Percentiles rank a stretch among this genome's conserved stretches.
phyloP scores from a whole-genome alignment of 495 filamentous ascomycete genomes.

The Aspergillus sclerotiicarbonarius region DNA sequence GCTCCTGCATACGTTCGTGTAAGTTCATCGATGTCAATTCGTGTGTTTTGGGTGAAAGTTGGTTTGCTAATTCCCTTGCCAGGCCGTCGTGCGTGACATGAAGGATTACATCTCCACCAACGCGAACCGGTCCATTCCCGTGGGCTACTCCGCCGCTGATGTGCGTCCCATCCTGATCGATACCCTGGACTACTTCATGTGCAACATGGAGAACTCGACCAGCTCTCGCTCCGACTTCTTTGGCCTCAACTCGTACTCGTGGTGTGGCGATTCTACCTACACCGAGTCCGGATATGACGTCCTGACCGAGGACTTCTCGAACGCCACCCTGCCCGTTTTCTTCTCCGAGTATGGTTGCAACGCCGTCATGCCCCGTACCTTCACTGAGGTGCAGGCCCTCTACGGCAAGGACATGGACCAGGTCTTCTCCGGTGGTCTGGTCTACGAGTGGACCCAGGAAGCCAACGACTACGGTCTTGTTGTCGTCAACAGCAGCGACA shows the following conservation, averaged over 20 bases:
- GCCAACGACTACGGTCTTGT: conserved; percentile 80
- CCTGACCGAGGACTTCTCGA: conserved; percentile 67
- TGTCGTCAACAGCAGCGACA: conserved; percentile 61
- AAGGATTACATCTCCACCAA: conserved; percentile 84
- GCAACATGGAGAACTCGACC: conserved; percentile 63
- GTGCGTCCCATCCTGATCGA: conserved; percentile 76
- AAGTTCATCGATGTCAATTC: conserved; percentile 7
- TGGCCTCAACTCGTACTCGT: conserved; percentile 92
- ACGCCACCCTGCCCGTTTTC: conserved; percentile 81
- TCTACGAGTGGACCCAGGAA: conserved; percentile 86
- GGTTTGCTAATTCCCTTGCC: not conserved
- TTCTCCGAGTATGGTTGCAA: conserved; percentile 98
- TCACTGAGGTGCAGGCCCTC: conserved; percentile 77
- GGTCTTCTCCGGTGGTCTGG: conserved; percentile 79
- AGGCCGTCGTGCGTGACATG: conserved; percentile 76
- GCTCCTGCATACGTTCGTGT: conserved; percentile 45
- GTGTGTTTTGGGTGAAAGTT: not conserved
- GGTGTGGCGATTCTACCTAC: conserved; percentile 81
- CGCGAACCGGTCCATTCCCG: conserved; percentile 65
- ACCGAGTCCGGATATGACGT: conserved; percentile 67
- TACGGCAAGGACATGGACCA: conserved; percentile 78
- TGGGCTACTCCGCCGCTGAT: conserved; percentile 94
- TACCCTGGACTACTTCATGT: conserved; percentile 81
- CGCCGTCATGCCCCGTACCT: conserved; percentile 69
- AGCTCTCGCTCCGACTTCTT: conserved; percentile 79